Evolutionary conservation across 1,284 basidiomycete species (phyloP).

Genomic region (Gomphus bonarii): DNA sequence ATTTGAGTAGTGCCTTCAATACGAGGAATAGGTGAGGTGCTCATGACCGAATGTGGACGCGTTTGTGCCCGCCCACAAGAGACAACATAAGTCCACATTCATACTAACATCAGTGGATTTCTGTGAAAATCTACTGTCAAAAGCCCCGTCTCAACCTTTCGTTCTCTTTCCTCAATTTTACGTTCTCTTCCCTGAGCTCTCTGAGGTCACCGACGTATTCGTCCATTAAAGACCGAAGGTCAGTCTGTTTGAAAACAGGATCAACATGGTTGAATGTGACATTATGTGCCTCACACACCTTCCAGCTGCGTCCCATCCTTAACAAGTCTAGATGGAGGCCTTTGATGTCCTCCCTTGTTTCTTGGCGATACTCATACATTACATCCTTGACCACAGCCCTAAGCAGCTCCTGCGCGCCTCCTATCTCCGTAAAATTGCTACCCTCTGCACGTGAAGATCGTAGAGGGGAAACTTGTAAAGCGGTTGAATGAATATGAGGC

Average conservation of each 20-base stretch:
- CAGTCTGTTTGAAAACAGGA: constrained; percentile 20
- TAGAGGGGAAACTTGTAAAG: background rate
- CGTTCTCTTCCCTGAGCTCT: constrained; percentile 31
- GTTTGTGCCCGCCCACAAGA: background rate
- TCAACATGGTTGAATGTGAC: background rate
- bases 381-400: constrained; percentile 54
- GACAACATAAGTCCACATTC: background rate
- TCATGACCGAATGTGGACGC: background rate
- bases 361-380: constrained; percentile 59
- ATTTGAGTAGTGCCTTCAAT: background rate
- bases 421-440: constrained; percentile 16
- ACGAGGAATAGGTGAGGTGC: background rate
- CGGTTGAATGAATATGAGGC: background rate
- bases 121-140: constrained; percentile 15
- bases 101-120: background rate
- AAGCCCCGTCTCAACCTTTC: constrained; percentile 46
- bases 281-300: constrained; percentile 13
- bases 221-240: constrained; percentile 49
- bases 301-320: constrained; percentile 50
- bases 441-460: background rate
- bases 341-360: constrained; percentile 55
- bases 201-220: constrained; percentile 46
- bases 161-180: constrained; percentile 55
- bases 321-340: constrained; percentile 63
- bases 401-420: constrained; percentile 47